Evolutionary conservation across 352 stramenopile species (phyloP), one percentile per base, ranked within the genome.

Genomic region (Phytophthora quininea): DNA sequence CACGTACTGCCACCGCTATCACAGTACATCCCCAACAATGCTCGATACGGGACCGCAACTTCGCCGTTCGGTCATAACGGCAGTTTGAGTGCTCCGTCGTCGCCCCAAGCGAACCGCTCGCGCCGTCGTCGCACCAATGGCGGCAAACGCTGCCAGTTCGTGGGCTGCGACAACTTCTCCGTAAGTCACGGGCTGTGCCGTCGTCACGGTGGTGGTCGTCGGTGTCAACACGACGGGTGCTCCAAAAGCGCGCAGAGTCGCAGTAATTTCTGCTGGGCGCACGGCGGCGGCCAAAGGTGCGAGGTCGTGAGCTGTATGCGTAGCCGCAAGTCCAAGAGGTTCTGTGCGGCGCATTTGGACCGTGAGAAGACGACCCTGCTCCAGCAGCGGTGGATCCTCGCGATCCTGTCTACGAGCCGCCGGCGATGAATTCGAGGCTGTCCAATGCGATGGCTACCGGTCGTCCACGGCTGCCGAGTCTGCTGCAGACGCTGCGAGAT

Each of bases 231-330:
- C 27, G 30, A 51, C 3, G 76, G 72, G 1, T 91, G 82, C 67
- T 52, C 58, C 7, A 85, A 87, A 35, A 75, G 80, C 10, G 79
- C 80, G 19, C 80, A 89, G 51, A 85, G 78, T 33, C 67, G 75
- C 14, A 84, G 78, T 19, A 67, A 82, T 12, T 82, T 77, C 32
- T 90, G 82, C 55, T 87, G 81, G 75, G 67, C 75, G 3, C 79
- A 90, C 59, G 82, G 82, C 15, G 82, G 82, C 9, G 80, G 82
- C 12, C 77, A 84, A 54, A 79, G 80, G 6, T 90, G 82, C 47
- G 77, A 86, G 56, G 77, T 81, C 11, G 68, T 80, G 40, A 64
- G 53, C 37, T 90, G 82, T 61, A 80, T 82, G 70, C 78, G 77
- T 15, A 83, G 70, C 54, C 57, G 82, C 66, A 84, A 86, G 72